Evolutionary conservation across 306 rosid species (phyloP).

Genomic region (Casuarina cunninghamiana): DNA sequence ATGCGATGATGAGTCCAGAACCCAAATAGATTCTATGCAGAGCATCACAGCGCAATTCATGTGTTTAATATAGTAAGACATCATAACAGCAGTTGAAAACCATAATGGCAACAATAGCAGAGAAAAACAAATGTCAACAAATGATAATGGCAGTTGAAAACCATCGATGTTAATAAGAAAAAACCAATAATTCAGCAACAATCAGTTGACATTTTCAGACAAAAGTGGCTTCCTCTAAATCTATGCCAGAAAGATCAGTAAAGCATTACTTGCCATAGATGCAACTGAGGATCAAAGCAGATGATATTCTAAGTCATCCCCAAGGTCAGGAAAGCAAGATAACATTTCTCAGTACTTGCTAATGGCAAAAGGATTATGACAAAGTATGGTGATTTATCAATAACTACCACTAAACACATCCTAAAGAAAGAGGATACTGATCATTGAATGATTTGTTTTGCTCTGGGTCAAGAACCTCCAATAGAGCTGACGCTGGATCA

Average conservation of each 20-base stretch:
- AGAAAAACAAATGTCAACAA: background rate
- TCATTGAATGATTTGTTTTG: constrained; percentile 90
- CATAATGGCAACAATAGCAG: background rate
- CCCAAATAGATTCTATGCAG: background rate
- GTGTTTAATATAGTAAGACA: background rate
- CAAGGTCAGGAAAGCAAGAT: background rate
- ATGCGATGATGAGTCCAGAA: background rate
- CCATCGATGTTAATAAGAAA: background rate
- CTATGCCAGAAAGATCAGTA: background rate
- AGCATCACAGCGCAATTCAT: background rate
- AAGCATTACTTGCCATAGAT: background rate
- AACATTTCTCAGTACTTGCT: background rate
- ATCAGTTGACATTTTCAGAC: constrained; percentile 18
- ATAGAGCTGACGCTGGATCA: constrained; percentile 96
- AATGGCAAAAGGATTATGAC: background rate
- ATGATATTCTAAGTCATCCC: background rate
- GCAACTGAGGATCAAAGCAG: background rate
- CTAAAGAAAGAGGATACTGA: constrained; percentile 77
- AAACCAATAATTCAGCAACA: background rate
- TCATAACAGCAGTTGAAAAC: background rate
- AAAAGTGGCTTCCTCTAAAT: background rate
- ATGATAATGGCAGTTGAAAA: background rate
- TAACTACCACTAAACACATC: constrained; percentile 1
- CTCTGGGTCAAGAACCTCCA: constrained; percentile 98
- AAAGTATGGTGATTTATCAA: background rate